Conservation (phyloP, 495 filamentous ascomycete genomes). For the Collariella sp. region DNA sequence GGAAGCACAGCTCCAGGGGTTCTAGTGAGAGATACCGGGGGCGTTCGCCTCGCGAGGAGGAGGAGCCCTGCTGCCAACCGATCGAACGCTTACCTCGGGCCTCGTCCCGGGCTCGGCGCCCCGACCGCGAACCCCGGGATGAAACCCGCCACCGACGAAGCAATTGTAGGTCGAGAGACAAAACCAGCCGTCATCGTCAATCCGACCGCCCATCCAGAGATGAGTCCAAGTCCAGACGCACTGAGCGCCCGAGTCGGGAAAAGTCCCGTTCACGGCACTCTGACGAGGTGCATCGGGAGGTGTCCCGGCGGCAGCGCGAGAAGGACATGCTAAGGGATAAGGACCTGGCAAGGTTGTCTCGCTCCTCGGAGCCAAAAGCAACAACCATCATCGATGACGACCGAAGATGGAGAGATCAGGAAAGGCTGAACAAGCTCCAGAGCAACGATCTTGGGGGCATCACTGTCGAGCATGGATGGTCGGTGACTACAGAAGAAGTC, state of each 20-base stretch:
- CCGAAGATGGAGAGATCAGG: neutral
- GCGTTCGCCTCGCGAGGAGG: neutral
- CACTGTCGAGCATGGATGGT: neutral
- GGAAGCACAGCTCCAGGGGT: slow-evolving; percentile 1
- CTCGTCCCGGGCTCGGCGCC: too few species aligned
- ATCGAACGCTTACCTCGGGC: too few species aligned
- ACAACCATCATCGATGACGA: slow-evolving; percentile 2
- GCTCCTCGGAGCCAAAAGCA: too few species aligned
- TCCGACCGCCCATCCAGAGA: too few species aligned
- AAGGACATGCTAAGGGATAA: neutral
- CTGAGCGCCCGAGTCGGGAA: neutral
- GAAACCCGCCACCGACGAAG: too few species aligned
- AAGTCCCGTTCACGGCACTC: neutral
- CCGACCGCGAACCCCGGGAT: too few species aligned
- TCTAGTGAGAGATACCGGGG: neutral
- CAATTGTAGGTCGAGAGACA: too few species aligned
- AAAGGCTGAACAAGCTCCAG: neutral
- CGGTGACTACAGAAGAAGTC: neutral
- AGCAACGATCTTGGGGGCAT: neutral
- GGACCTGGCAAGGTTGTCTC: neutral
- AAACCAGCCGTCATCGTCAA: too few species aligned
- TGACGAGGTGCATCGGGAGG: neutral
- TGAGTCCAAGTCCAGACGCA: neutral
- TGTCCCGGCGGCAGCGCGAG: neutral
- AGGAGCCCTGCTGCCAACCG: neutral